phyloP scores from a whole-genome alignment of 805 yeast genomes.

The Candida boleticola region DNA sequence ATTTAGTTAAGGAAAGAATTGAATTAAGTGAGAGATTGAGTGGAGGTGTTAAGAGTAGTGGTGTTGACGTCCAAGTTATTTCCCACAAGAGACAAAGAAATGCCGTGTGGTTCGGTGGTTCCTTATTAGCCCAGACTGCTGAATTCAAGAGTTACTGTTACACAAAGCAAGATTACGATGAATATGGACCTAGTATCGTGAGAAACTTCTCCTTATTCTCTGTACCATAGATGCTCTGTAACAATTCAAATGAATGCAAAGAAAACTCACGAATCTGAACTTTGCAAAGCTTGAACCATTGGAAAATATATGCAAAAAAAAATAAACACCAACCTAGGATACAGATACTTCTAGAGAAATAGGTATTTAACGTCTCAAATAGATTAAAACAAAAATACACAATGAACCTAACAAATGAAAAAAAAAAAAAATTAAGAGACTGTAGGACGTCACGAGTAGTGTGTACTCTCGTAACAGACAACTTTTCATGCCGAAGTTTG shows the following conservation, averaged over 20 bases:
- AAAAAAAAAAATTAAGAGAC: no score
- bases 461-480: no score
- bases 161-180: conserved; percentile 96
- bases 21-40: conserved; percentile 73
- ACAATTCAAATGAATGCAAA: background rate
- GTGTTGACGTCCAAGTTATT: conserved; percentile 95
- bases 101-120: conserved; percentile 99
- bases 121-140: conserved; percentile 92
- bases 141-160: conserved; percentile 96
- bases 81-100: conserved; percentile 96
- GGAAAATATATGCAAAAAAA: no score
- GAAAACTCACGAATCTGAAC: no score
- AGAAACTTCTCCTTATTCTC: conserved; percentile 94
- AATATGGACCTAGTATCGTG: conserved; percentile 95
- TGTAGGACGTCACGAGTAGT: no score
- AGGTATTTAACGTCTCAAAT: no score
- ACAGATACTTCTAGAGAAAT: no score
- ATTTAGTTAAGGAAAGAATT: conserved; percentile 85
- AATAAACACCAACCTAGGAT: no score
- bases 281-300: no score
- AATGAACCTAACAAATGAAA: background rate
- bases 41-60: conserved; percentile 70
- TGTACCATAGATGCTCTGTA: conserved; percentile 68
- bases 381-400: background rate
- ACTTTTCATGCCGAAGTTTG: no score